Base-by-base conservation (phyloP, 148 eudicot genomes). In the Vaccinium darrowii region DNA sequence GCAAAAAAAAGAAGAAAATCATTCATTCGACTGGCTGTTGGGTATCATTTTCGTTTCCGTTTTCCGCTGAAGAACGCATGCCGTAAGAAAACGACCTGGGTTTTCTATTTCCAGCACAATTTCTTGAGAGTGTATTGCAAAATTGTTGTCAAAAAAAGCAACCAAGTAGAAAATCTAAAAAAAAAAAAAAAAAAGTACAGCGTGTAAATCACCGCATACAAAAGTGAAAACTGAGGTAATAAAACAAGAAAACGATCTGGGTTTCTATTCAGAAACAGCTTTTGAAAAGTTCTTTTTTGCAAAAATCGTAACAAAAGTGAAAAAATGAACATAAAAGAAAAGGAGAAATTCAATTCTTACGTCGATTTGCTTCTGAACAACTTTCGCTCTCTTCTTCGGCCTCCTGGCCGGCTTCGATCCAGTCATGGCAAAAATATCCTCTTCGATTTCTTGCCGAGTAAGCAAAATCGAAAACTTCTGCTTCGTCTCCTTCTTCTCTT, bases 361-460 rank as follows among this genome's bases (percentile, higher is more conserved):
- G 51, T 90, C 91, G 10, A 90, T 73, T 78, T 85, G 89, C 84
- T 60, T 88, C 87, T 90, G 92, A 57, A 87, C 76, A 47, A 53
- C 71, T 81, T 60, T 88, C 4, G 85, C 52, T 76, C 91, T 85
- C 85, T 89, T 90, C 84, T 85, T 90, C 1, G 92, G 91, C 84
- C 86, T 87, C 86, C 92, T 84, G 0, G 84, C 54, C 2, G 91
- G 91, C 69, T 80, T 90, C 47, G 88, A 81, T 78, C 92, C 92
- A 8, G 88, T 88, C 76, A 90, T 13, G 0, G 82, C 25, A 72
- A 27, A 87, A n/a, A 90, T 62, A 65, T 90, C 92, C 74, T 87
- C 91, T 71, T 90, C 92, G 49, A 90, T 90, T 87, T 90, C 92
- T 1, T 85, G 84, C 33, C 87, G 85, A 2, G 87, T 21, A 23